These are phyloP conservation scores for Xanthoparmelia taractica DNA, from an alignment of 495 filamentous ascomycete genomes.

Conservation along the genomic window DNA sequence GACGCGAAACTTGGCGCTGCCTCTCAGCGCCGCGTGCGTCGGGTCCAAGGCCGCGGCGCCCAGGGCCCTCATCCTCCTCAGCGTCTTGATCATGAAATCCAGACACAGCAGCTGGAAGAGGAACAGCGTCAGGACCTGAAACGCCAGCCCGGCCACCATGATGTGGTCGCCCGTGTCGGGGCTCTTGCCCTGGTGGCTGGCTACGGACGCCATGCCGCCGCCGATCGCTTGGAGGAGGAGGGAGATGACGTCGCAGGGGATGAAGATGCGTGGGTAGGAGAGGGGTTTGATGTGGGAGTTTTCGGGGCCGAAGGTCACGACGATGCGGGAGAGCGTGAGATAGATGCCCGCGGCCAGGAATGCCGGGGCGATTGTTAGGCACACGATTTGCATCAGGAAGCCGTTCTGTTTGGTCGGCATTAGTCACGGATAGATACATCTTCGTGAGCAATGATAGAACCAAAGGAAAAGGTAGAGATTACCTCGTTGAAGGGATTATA, in stretches of 20 bases:
- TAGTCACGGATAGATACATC: background rate
- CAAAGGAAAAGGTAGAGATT: too few relatives aligned
- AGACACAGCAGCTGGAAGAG: conserved; percentile 45
- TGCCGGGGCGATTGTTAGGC: conserved; percentile 55
- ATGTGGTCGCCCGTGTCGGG: conserved; percentile 48
- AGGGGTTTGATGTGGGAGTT: conserved; percentile 49
- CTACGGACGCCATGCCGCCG: conserved; percentile 50
- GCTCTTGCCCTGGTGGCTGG: conserved; percentile 32
- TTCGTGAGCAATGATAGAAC: too few relatives aligned
- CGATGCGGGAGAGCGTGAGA: conserved; percentile 49
- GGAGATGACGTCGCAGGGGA: conserved; percentile 55
- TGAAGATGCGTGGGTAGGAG: conserved; percentile 56
- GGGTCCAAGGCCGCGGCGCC: background rate
- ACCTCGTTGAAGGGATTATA: conserved; percentile 48
- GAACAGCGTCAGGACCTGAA: conserved; percentile 57
- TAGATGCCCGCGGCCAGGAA: conserved; percentile 59
- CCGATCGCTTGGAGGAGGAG: conserved; percentile 56
- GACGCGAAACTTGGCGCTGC: background rate
- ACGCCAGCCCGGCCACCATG: conserved; percentile 60
- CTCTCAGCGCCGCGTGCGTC: background rate
- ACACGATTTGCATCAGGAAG: conserved; percentile 59
- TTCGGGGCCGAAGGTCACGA: conserved; percentile 42
- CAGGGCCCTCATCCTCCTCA: background rate
- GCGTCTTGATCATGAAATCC: conserved; percentile 39
- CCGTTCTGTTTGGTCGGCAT: conserved; percentile 27